Evolutionary conservation across 257 asterid species (phyloP).

Genomic region (Cynanchum wilfordii): DNA sequence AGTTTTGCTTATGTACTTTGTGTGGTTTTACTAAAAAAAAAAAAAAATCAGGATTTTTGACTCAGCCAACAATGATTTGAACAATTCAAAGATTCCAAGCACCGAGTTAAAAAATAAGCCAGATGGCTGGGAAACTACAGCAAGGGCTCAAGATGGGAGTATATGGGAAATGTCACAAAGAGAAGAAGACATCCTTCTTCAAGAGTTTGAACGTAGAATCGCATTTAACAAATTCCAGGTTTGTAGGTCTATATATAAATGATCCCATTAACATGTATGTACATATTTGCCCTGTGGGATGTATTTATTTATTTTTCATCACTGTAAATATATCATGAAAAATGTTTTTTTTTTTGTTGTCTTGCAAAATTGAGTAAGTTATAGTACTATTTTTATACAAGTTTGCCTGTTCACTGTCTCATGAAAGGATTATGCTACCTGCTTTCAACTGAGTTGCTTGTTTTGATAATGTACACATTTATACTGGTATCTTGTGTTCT

Average conservation of each 20-base stretch:
- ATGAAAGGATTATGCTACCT: not conserved
- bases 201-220: conserved; percentile 91
- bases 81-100: conserved; percentile 30
- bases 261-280: not conserved
- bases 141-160: conserved; percentile 61
- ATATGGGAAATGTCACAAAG: conserved; percentile 94
- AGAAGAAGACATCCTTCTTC: conserved; percentile 91
- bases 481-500: not conserved
- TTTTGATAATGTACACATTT: not conserved
- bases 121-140: conserved; percentile 89
- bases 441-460: not conserved
- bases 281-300: not conserved
- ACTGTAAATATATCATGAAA: not conserved
- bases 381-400: not conserved
- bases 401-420: not conserved
- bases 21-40: not conserved
- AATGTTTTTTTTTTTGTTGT: not conserved
- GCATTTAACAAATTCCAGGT: conserved; percentile 95
- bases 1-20: not conserved
- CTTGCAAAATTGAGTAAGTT: not conserved
- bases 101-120: conserved; percentile 75
- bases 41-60: conserved; percentile 55
- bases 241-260: not conserved
- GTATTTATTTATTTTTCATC: not conserved
- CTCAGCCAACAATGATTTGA: conserved; percentile 53